Base-by-base conservation (phyloP, 495 filamentous ascomycete genomes). In the Annulohypoxylon bovei region DNA sequence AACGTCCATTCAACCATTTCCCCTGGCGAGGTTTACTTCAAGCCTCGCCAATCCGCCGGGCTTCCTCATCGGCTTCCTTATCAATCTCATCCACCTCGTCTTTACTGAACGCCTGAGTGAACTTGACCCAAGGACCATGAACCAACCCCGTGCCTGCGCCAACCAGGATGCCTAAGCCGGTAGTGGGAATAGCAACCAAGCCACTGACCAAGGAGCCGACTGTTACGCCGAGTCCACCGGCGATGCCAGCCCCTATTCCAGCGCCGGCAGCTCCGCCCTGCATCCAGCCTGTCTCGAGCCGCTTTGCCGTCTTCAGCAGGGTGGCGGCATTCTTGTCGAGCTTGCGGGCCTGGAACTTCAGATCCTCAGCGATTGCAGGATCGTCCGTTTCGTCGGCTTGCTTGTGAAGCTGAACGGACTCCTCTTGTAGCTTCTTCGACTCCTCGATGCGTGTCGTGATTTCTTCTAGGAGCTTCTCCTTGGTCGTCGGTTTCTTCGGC, bases 41-140 rank as follows among this genome's bases (percentile, higher is more conserved):
- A 55, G 39, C 35, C 23, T 47, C 70, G 4, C 65, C 42, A 14
- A 77, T 60, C 16, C 54, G 44, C 28, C 62, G 37, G n/a, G 72
- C 75, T 23, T 77, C 75, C 27, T 65, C 67, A 52, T 75, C 76
- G 20, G 67, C 75, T 11, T 70, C 75, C 52, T 61, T 57, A 37
- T 78, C 77, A n/a, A 75, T 72, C 60, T 74, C 70, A 6, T 67
- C 64, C 11, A 70, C 76, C 18, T 75, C 71, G 6, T 77, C 77
- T 18, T 70, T 69, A 18, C 75, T 74, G 44, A 74, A 72, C 22
- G 53, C 64, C 20, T 74, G 40, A 20, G 61, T 66, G 27, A 77
- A 73, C 69, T 74, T 80, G 32, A 80, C 68, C 78, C 78, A 78
- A 11, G 78, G 78, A 9, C 78, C 78, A 56, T 80, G 78, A 12